Evolutionary conservation across 1,284 basidiomycete species (phyloP).

Genomic region (Sparassis latifolia): DNA sequence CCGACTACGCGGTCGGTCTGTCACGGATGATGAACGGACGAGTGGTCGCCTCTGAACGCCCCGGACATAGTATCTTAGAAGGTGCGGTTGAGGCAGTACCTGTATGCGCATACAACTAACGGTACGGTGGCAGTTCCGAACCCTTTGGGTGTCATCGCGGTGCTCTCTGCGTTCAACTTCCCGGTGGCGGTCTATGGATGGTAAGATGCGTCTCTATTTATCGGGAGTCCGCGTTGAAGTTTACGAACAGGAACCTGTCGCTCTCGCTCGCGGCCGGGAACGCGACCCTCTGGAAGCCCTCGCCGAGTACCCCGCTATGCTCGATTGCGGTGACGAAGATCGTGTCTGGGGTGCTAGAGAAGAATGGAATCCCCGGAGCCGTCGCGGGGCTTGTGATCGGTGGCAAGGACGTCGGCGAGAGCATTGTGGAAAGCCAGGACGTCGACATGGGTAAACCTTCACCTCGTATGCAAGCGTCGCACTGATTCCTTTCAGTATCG

Average conservation of each 20-base stretch:
- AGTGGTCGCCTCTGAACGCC: conserved; percentile 79
- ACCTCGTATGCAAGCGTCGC: neutral
- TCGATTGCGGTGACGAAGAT: conserved; percentile 87
- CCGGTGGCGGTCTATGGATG: conserved; percentile 89
- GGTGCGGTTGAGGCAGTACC: conserved; percentile 30
- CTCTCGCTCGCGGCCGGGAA: conserved; percentile 89
- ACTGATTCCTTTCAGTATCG: conserved; percentile 48
- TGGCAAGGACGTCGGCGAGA: conserved; percentile 75
- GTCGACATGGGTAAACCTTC: conserved; percentile 63
- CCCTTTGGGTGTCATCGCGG: conserved; percentile 88
- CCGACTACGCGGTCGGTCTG: conserved; percentile 76
- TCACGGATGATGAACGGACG: conserved; percentile 90
- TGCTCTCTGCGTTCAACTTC: conserved; percentile 92
- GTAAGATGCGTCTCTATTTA: conserved; percentile 29
- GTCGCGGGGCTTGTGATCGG: conserved; percentile 81
- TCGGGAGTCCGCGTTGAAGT: neutral
- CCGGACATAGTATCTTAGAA: conserved; percentile 89
- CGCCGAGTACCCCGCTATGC: conserved; percentile 82
- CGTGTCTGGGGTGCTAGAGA: conserved; percentile 74
- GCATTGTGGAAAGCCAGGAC: conserved; percentile 64
- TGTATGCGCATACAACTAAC: neutral
- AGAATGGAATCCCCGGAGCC: conserved; percentile 78
- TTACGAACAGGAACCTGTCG: conserved; percentile 71
- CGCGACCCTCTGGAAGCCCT: conserved; percentile 93
- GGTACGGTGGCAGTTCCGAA: conserved; percentile 64